These are phyloP conservation scores for Eimeria maxima DNA, from an alignment of 169 alveolate genomes.

Conservation along the genomic window DNA sequence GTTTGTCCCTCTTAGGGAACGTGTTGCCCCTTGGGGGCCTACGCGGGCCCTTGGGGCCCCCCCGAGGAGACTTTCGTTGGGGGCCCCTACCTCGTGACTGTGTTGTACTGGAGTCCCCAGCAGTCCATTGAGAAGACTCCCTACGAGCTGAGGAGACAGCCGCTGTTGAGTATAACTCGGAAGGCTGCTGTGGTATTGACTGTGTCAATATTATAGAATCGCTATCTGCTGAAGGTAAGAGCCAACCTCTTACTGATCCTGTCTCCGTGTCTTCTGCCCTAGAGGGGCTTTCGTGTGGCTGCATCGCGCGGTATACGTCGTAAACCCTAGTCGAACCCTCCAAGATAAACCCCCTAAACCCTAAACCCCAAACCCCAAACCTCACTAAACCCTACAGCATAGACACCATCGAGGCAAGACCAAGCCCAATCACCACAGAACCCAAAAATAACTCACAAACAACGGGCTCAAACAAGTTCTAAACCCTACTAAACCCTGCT, in stretches of 20 bases:
- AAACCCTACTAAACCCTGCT: background rate
- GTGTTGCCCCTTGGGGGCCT: background rate
- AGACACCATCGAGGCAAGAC: background rate
- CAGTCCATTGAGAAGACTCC: background rate
- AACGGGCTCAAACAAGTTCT: too few relatives aligned
- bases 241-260: background rate
- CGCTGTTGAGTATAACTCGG: background rate
- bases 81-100: background rate
- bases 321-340: background rate
- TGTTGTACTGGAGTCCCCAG: background rate
- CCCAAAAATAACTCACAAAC: background rate
- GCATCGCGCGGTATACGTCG: too few relatives aligned
- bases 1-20: background rate
- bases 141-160: background rate
- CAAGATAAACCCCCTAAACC: constrained; percentile 8
- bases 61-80: background rate
- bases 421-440: background rate
- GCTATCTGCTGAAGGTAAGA: background rate
- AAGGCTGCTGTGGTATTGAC: background rate
- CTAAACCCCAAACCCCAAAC: constrained; percentile 17
- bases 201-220: background rate
- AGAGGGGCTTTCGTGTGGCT: background rate
- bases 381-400: background rate
- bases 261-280: background rate
- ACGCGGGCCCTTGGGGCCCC: background rate